These are phyloP conservation scores for Barbarea vulgaris DNA, from an alignment of 345 rosid species.

Conservation along the genomic window DNA sequence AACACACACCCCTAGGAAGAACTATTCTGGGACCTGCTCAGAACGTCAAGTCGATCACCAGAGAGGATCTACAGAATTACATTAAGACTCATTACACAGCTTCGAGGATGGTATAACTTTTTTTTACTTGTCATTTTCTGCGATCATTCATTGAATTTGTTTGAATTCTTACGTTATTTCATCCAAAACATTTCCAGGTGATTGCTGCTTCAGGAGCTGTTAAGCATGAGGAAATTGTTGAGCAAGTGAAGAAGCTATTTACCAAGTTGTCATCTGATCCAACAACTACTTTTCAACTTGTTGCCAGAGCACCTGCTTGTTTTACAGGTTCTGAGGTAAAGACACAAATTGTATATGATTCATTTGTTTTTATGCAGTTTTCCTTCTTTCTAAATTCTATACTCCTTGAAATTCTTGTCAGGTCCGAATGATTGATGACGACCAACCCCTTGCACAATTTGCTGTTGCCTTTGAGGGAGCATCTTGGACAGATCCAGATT, in stretches of 20 bases:
- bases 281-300: slow-evolving; percentile 82
- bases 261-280: slow-evolving; percentile 83
- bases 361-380: neutral
- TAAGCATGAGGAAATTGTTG: slow-evolving; percentile 95
- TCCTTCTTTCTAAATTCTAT: neutral
- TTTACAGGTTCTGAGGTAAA: slow-evolving; percentile 98
- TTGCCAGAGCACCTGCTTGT: slow-evolving; percentile 75
- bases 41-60: slow-evolving; percentile 78
- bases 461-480: slow-evolving; percentile 98
- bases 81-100: slow-evolving; percentile 95
- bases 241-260: slow-evolving; percentile 80
- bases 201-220: slow-evolving; percentile 97
- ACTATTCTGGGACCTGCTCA: slow-evolving; percentile 92
- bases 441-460: slow-evolving; percentile 95
- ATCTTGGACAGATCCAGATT: slow-evolving; percentile 99
- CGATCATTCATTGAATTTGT: neutral
- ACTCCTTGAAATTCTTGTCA: slow-evolving; percentile 33
- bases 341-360: slow-evolving; percentile 16
- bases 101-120: slow-evolving; percentile 79
- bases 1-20: slow-evolving; percentile 88
- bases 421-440: slow-evolving; percentile 96
- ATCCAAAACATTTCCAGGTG: slow-evolving; percentile 54
- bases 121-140: neutral
- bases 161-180: slow-evolving; percentile 1
- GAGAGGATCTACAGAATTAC: slow-evolving; percentile 74